Conservation (phyloP, 2,329 filamentous ascomycete genomes). For the Xylariaceae sp. region DNA sequence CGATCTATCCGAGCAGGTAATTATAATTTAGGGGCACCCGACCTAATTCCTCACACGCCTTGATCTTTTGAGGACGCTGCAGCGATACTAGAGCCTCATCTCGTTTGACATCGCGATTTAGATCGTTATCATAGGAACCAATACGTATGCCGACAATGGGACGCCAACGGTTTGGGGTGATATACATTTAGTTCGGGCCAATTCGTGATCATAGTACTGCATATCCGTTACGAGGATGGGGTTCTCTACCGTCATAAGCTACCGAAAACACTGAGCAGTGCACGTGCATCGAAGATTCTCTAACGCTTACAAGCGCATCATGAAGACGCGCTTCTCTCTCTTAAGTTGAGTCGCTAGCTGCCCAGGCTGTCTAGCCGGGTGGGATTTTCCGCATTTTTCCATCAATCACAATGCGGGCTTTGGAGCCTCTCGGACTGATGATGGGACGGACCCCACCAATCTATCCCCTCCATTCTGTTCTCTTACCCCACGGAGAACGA, state of each 20-base stretch:
- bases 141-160: too few species aligned
- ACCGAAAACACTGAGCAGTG: background rate
- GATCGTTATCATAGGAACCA: too few species aligned
- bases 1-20: too few species aligned
- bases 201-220: too few species aligned
- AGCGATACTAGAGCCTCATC: too few species aligned
- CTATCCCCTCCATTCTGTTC: constrained; percentile 9
- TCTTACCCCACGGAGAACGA: constrained; percentile 24
- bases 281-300: background rate
- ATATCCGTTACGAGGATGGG: background rate
- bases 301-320: background rate
- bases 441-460: constrained; percentile 25
- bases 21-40: too few species aligned
- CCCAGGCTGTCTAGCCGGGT: constrained; percentile 1
- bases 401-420: constrained; percentile 26
- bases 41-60: too few species aligned
- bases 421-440: constrained; percentile 21
- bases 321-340: background rate
- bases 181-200: too few species aligned
- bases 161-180: too few species aligned
- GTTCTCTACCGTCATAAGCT: background rate
- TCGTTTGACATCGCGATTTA: too few species aligned
- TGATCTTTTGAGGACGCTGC: too few species aligned
- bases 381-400: constrained; percentile 25
- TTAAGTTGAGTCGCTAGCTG: background rate